These are phyloP conservation scores for Irpex sp. DNA, from an alignment of 1,284 basidiomycete species.

Conservation along the genomic window DNA sequence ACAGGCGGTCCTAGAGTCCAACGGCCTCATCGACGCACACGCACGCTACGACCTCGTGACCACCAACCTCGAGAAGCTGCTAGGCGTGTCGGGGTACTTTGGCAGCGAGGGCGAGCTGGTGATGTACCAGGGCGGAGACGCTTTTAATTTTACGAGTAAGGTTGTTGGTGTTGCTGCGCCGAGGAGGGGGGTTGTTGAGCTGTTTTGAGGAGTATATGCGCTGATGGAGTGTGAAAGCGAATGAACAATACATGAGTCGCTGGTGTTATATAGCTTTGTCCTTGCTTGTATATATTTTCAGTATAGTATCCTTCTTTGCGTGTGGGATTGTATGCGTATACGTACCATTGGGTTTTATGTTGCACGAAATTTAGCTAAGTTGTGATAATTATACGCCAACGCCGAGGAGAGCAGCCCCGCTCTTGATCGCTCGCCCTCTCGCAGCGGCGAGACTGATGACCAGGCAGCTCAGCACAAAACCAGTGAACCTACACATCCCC, in stretches of 20 bases:
- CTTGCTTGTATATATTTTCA: neutral
- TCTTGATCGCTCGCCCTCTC: constrained; percentile 60
- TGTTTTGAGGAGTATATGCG: constrained; percentile 22
- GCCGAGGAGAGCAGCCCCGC: constrained; percentile 58
- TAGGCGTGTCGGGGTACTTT: constrained; percentile 36
- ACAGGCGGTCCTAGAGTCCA: constrained; percentile 35
- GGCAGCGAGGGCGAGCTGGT: constrained; percentile 42
- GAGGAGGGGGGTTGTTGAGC: constrained; percentile 29
- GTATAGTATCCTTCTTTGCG: neutral
- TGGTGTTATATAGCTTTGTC: too few species aligned
- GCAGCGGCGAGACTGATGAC: constrained; percentile 72
- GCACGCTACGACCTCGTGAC: constrained; percentile 44
- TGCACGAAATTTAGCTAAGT: too few species aligned
- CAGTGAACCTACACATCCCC: constrained; percentile 54
- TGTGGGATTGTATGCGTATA: neutral
- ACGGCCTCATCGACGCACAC: constrained; percentile 36
- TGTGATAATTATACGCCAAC: constrained; percentile 25
- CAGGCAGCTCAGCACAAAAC: constrained; percentile 75
- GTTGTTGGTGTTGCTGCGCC: constrained; percentile 36
- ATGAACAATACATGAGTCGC: neutral
- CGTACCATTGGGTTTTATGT: too few species aligned
- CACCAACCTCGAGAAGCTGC: constrained; percentile 48
- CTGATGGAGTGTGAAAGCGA: neutral
- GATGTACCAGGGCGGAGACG: constrained; percentile 43
- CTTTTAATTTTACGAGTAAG: constrained; percentile 39